phyloP scores from a whole-genome alignment of 768 basidiomycete genomes.

The Suillus discolor region DNA sequence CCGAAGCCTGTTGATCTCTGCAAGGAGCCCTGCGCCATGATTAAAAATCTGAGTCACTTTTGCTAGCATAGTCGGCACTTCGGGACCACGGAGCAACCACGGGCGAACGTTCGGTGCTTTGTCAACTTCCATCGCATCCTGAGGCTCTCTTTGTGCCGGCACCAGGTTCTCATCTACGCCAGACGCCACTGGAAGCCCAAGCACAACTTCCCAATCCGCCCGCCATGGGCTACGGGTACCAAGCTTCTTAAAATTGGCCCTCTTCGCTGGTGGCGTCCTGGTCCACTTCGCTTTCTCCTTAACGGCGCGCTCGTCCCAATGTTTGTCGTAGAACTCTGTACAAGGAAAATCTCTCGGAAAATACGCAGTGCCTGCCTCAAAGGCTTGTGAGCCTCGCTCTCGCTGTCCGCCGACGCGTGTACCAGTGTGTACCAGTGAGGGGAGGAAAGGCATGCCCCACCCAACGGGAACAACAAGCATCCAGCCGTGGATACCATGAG shows the following conservation, averaged over 20 bases:
- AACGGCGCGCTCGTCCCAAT: constrained; percentile 48
- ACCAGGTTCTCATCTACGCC: constrained; percentile 39
- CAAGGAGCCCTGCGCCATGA: constrained; percentile 46
- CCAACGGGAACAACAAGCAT: constrained; percentile 84
- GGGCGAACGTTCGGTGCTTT: constrained; percentile 30
- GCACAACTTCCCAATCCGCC: constrained; percentile 73
- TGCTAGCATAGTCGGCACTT: constrained; percentile 47
- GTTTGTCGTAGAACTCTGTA: constrained; percentile 53
- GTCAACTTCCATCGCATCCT: constrained; percentile 15
- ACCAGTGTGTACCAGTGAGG: constrained; percentile 79
- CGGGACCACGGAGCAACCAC: constrained; percentile 74
- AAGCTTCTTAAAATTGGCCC: constrained; percentile 67
- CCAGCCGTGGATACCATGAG: constrained; percentile 76
- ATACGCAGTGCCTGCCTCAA: constrained; percentile 73
- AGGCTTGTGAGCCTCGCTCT: constrained; percentile 78
- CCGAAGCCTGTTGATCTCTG: constrained; percentile 62
- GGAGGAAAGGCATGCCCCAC: constrained; percentile 90
- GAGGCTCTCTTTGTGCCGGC: constrained; percentile 59
- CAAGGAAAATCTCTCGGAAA: constrained; percentile 85
- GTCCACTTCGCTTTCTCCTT: constrained; percentile 69
- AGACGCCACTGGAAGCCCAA: constrained; percentile 46
- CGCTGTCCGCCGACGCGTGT: constrained; percentile 85
- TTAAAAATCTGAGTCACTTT: constrained; percentile 41
- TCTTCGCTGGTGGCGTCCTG: constrained; percentile 85
- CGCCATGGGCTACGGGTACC: constrained; percentile 73